Evolutionary conservation across 306 rosid genomes (phyloP), one percentile per base, ranked within the genome.

Genomic region (Inga leiocalycina): DNA sequence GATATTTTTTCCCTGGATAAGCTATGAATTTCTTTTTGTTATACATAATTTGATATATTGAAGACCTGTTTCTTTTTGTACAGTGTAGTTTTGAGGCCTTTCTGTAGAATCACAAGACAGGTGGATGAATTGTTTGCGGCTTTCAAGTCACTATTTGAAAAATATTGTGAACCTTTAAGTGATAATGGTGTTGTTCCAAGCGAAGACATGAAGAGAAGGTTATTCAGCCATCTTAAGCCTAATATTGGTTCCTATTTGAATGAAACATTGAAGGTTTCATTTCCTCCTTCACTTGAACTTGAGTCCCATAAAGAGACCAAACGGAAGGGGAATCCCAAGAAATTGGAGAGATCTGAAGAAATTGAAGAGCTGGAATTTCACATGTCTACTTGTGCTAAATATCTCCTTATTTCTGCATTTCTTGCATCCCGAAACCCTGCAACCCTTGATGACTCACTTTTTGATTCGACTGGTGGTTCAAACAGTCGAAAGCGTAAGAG

Each of bases 351-450:
- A 32, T 71, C 46, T 68, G 91, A 89, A 78, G 92, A 77, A 86
- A 77, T 74, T n/a, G 87, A 81, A n/a, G 85, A 89, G 71, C 82
- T 91, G 68, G 97, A 89, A 74, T 90, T 96, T 83, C 97, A 94
- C 79, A 89, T 96, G 97, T 89, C 94, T 57, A 90, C 94, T 84
- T 91, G 95, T 70, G 97, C 98, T 62, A 96, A 94, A 80, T 94
- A 94, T 88, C 99, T 92, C 80, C 92, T 96, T 84, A 86, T 96
- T 81, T 93, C 99, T n/a, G 98, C 97, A 65, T 95, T 90, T 81
- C 96, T 95, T 87, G 98, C 99, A 83, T 95, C 99, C 79, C 84
- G 98, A 93, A 96, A 96, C 70, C 98, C 98, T 56, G 98, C 97
- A 52, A 96, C 99, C 22, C 95, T 96, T 77, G 97, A 96, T 82